These are phyloP conservation scores for Fallopia convolvulus DNA, from an alignment of 148 eudicot genomes.

Conservation along the genomic window DNA sequence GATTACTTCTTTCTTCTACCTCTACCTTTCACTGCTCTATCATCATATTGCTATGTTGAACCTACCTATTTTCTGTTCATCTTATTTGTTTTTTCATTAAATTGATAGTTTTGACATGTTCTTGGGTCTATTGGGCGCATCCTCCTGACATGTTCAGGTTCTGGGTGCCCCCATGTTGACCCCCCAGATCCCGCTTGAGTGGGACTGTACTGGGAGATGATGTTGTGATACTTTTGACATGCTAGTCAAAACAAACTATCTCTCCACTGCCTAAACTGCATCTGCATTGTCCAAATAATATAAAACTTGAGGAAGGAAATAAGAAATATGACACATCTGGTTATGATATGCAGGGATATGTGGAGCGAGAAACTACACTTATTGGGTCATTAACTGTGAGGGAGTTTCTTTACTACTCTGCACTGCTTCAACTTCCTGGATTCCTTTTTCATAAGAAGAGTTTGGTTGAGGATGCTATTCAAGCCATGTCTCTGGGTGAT, in stretches of 20 bases:
- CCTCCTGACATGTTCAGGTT: too few species aligned
- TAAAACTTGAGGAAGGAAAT: neutral
- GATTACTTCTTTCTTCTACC: neutral
- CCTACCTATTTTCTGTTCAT: neutral
- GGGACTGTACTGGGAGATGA: too few species aligned
- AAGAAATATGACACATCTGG: neutral
- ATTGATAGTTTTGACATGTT: neutral
- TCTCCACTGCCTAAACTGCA: neutral
- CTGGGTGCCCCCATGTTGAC: too few species aligned
- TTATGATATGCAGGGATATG: slow-evolving; percentile 64
- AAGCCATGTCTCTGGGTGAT: slow-evolving; percentile 87
- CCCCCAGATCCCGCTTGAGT: too few species aligned
- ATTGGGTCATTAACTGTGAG: slow-evolving; percentile 93
- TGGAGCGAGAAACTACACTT: slow-evolving; percentile 81
- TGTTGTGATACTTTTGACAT: neutral
- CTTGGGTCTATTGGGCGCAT: too few species aligned
- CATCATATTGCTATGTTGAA: neutral
- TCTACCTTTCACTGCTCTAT: neutral
- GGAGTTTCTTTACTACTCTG: slow-evolving; percentile 93
- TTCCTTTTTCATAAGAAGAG: slow-evolving; percentile 66
- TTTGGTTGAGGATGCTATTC: slow-evolving; percentile 89
- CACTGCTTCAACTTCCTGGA: slow-evolving; percentile 94
- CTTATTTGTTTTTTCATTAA: neutral
- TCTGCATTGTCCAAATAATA: neutral
- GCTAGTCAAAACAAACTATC: neutral